phyloP scores from a whole-genome alignment of 2,329 filamentous ascomycete genomes.

The Lachnellula hyalina region DNA sequence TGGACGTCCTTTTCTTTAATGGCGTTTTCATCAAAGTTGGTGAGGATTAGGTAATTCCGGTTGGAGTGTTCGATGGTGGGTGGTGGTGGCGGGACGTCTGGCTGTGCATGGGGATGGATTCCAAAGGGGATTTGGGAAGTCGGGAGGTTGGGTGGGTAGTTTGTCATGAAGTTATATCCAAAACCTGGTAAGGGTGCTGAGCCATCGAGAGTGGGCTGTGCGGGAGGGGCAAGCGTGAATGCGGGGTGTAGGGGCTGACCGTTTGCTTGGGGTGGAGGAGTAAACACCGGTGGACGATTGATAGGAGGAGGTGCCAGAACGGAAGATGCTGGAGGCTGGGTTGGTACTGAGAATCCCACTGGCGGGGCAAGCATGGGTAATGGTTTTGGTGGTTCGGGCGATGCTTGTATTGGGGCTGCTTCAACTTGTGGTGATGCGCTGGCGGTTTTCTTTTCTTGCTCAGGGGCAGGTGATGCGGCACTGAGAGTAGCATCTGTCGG shows the following conservation, averaged over 20 bases:
- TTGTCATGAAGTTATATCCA: slow-evolving; percentile 15
- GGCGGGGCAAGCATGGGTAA: slow-evolving; percentile 9
- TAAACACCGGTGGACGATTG: slow-evolving; percentile 8
- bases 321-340: slow-evolving; percentile 16
- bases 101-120: slow-evolving; percentile 16
- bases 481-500: not conserved
- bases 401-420: not conserved
- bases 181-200: slow-evolving; percentile 32
- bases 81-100: slow-evolving; percentile 16
- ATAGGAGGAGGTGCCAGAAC: slow-evolving; percentile 23
- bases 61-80: slow-evolving; percentile 44
- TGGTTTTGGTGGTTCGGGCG: slow-evolving; percentile 6
- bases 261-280: slow-evolving; percentile 17
- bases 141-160: slow-evolving; percentile 1
- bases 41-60: slow-evolving; percentile 53
- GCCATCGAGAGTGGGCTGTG: slow-evolving; percentile 24
- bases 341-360: not conserved
- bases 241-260: slow-evolving; percentile 8
- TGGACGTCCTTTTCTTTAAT: slow-evolving; percentile 48
- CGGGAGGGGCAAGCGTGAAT: slow-evolving; percentile 6
- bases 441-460: not conserved
- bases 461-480: not conserved
- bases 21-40: slow-evolving; percentile 47
- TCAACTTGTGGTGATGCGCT: not conserved
- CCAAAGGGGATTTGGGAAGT: slow-evolving; percentile 17